These are phyloP conservation scores for Phytophthora nicotianae DNA, from an alignment of 352 stramenopile species.

Conservation along the genomic window DNA sequence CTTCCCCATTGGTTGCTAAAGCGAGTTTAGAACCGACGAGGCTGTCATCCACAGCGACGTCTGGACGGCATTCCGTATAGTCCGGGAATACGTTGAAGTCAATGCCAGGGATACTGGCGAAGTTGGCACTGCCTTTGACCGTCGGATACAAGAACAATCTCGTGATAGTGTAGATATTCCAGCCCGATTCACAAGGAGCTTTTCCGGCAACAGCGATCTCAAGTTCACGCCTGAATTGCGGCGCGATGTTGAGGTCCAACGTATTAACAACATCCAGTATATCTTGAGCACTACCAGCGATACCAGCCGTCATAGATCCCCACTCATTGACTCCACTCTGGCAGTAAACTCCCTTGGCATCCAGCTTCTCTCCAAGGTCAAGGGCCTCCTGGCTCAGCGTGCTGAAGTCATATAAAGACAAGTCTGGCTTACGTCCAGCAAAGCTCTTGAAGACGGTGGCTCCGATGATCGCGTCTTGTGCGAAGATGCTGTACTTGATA, in stretches of 20 bases:
- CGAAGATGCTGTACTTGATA: constrained; percentile 35
- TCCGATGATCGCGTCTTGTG: constrained; percentile 26
- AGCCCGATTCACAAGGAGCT: constrained; percentile 20
- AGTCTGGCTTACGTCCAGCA: constrained; percentile 21
- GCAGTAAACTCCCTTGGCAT: constrained; percentile 27
- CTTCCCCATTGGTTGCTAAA: constrained; percentile 21
- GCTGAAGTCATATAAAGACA: constrained; percentile 34
- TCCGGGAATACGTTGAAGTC: constrained; percentile 39
- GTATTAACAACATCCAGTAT: constrained; percentile 27
- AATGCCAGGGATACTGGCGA: constrained; percentile 33
- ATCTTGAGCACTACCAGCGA: constrained; percentile 27
- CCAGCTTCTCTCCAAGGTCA: constrained; percentile 15
- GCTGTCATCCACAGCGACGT: constrained; percentile 18
- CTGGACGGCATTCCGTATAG: constrained; percentile 34
- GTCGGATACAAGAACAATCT: constrained; percentile 29
- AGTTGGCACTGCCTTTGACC: constrained; percentile 26
- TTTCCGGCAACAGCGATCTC: constrained; percentile 24
- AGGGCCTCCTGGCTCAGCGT: constrained; percentile 17
- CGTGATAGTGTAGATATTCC: constrained; percentile 34
- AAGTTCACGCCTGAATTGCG: constrained; percentile 26
- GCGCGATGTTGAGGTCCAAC: constrained; percentile 23
- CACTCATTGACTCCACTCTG: constrained; percentile 38
- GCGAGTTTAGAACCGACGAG: constrained; percentile 27
- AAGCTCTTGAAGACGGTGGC: constrained; percentile 31
- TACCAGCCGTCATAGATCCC: constrained; percentile 24